Conservation (phyloP, 208 protist species). For the Acanthamoeba triangularis region DNA sequence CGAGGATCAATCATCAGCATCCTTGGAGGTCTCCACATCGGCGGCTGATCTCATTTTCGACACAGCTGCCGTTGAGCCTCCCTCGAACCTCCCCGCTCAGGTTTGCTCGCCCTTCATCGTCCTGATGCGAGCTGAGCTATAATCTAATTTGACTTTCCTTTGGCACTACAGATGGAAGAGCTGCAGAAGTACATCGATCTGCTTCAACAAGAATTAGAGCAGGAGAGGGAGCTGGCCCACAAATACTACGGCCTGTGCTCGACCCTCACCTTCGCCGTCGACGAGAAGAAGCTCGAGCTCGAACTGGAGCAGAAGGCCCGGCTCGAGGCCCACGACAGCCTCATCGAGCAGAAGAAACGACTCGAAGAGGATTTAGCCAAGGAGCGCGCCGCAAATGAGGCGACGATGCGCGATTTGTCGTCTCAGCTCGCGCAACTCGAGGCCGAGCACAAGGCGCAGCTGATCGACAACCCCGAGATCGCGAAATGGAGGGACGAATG, state of each 20-base stretch:
- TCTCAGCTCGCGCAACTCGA: neutral
- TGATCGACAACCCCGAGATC: neutral
- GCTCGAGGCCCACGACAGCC: neutral
- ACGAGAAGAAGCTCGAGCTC: neutral
- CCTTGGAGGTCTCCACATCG: too few species aligned
- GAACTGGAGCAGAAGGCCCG: neutral
- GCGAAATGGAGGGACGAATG: neutral
- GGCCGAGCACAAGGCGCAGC: neutral
- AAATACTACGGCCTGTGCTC: neutral
- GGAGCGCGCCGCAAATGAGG: neutral
- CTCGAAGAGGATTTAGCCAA: constrained; percentile 1
- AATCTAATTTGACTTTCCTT: neutral
- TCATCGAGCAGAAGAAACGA: neutral
- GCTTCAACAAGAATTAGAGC: neutral
- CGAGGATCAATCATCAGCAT: too few species aligned
- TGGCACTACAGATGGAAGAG: neutral
- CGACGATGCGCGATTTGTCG: neutral
- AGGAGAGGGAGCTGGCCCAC: neutral
- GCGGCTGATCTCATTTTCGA: too few species aligned
- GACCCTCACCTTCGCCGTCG: neutral
- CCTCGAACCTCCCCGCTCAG: neutral
- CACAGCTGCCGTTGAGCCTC: too few species aligned
- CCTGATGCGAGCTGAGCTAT: neutral
- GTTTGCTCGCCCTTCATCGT: neutral
- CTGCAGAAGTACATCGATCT: neutral